Conservation (phyloP, 192 early-diverging fungal species). For the Podochytrium sp. region DNA sequence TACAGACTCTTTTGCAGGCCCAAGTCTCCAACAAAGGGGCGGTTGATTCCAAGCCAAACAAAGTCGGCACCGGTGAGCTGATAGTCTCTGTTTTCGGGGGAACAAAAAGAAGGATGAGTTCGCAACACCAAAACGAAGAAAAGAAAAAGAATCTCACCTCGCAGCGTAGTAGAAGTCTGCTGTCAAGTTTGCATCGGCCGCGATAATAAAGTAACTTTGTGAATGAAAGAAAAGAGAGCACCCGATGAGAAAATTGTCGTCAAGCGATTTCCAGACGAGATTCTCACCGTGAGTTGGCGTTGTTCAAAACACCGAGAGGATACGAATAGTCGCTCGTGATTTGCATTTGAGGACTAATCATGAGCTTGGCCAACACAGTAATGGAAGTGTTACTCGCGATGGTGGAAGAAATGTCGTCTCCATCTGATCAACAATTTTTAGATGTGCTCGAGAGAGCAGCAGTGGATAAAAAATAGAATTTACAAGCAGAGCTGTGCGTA, state of each 20-base stretch:
- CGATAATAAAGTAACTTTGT: constrained; percentile 22
- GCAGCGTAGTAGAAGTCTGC: constrained; percentile 19
- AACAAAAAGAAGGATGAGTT: not conserved
- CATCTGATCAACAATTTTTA: constrained; percentile 11
- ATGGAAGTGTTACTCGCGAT: constrained; percentile 5
- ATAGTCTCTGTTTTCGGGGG: constrained; percentile 1
- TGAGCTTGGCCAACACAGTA: constrained; percentile 24
- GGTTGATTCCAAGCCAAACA: constrained; percentile 28
- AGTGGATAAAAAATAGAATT: not conserved
- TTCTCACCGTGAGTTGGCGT: constrained; percentile 2
- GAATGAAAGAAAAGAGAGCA: not conserved
- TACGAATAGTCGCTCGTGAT: constrained; percentile 25
- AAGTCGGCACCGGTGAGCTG: constrained; percentile 20
- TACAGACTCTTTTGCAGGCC: constrained; percentile 4
- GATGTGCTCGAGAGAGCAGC: too few species aligned
- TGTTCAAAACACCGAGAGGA: constrained; percentile 13
- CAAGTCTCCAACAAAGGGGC: constrained; percentile 21
- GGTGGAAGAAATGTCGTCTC: constrained; percentile 20
- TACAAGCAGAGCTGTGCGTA: constrained; percentile 16
- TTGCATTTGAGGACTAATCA: constrained; percentile 22
- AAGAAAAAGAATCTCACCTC: not conserved
- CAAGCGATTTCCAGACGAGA: not conserved
- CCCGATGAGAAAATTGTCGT: not conserved
- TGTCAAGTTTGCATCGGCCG: constrained; percentile 20
- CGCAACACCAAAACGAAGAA: not conserved